These are phyloP conservation scores for Leishmania mexicana DNA, from an alignment of 208 protist species.

Conservation along the genomic window DNA sequence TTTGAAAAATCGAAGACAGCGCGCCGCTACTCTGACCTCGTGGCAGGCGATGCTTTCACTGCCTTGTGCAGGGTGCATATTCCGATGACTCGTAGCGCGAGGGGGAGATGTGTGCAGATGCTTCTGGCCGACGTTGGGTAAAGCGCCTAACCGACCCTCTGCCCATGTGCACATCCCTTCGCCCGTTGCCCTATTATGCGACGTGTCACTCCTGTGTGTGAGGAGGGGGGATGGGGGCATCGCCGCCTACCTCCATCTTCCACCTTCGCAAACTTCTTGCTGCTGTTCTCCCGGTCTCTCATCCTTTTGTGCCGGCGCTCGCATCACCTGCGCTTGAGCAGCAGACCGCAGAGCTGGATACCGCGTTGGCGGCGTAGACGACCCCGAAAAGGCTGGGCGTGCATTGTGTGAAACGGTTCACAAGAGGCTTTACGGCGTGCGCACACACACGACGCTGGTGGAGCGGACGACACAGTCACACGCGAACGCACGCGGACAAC, in stretches of 20 bases:
- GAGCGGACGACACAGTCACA: neutral
- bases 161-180: neutral
- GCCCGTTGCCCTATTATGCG: neutral
- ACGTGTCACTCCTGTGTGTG: neutral
- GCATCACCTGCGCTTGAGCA: neutral
- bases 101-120: neutral
- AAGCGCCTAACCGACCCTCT: neutral
- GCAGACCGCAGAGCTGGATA: neutral
- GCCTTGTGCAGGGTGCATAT: neutral
- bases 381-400: neutral
- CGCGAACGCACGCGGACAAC: neutral
- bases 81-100: neutral
- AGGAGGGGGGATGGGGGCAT: neutral
- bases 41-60: neutral
- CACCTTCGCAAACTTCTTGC: neutral
- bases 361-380: neutral
- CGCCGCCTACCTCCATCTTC: neutral
- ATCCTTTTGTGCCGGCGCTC: neutral
- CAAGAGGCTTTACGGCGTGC: neutral
- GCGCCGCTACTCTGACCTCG: neutral
- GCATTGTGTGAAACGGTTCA: neutral
- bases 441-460: neutral
- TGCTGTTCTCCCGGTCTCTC: neutral
- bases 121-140: neutral
- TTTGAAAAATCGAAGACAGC: neutral